These are phyloP conservation scores for Setaria viridis DNA, from an alignment of 202 grass and related monocot genomes.

Conservation along the genomic window DNA sequence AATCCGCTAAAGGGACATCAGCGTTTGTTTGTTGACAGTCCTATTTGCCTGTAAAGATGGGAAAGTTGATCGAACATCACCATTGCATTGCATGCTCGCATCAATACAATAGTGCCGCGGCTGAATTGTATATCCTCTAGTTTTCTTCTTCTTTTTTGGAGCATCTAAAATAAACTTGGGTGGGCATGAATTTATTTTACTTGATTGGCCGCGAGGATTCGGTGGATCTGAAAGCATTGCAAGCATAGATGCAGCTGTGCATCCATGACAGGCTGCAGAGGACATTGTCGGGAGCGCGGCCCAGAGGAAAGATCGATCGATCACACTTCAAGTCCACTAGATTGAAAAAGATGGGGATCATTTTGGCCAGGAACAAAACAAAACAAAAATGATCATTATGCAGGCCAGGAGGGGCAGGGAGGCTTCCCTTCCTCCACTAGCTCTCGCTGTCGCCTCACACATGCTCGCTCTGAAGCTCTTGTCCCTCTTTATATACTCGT, in stretches of 20 bases:
- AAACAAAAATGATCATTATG: slow-evolving; percentile 27
- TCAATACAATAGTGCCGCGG: neutral
- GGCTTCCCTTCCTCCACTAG: neutral
- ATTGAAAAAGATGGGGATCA: neutral
- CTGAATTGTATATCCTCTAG: neutral
- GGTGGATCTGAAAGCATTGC: slow-evolving; percentile 17
- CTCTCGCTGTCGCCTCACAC: slow-evolving; percentile 10
- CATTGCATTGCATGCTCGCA: neutral
- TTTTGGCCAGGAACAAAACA: neutral
- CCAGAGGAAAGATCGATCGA: neutral
- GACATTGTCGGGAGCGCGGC: slow-evolving; percentile 46
- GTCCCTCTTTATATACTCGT: slow-evolving; percentile 52
- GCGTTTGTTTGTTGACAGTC: neutral
- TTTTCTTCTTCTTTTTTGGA: neutral
- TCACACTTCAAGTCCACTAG: neutral
- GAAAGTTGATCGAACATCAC: slow-evolving; percentile 33
- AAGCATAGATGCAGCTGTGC: slow-evolving; percentile 22
- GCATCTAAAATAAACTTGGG: neutral
- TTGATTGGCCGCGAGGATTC: slow-evolving; percentile 9
- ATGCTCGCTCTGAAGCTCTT: slow-evolving; percentile 40
- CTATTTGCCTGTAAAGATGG: slow-evolving; percentile 43
- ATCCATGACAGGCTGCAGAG: slow-evolving; percentile 44
- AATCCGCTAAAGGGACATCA: slow-evolving; percentile 46
- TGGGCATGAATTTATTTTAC: neutral
- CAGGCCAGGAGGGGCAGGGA: neutral